phyloP scores from a whole-genome alignment of 306 rosid genomes.

The Cucumis cinereus region DNA sequence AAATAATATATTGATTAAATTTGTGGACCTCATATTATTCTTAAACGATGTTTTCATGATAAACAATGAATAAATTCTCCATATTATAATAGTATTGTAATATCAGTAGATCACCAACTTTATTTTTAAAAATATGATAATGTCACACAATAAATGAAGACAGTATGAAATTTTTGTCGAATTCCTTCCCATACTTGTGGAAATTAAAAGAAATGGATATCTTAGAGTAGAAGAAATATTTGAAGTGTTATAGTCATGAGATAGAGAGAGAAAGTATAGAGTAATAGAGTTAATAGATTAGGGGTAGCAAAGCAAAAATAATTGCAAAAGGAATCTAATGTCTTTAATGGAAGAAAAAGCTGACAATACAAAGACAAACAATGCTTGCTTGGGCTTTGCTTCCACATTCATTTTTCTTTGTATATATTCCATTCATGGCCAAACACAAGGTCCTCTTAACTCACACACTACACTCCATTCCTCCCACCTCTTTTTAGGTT shows the following conservation, averaged over 20 bases:
- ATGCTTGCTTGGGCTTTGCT: background rate
- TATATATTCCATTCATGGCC: background rate
- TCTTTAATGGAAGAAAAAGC: conserved; percentile 5
- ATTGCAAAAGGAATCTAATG: conserved; percentile 8
- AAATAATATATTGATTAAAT: no score
- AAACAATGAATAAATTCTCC: no score
- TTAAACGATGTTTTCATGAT: no score
- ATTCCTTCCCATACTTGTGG: no score
- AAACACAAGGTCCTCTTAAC: background rate
- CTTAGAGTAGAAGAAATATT: background rate
- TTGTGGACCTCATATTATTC: no score
- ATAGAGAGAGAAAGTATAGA: background rate
- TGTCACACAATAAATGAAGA: no score
- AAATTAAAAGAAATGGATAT: background rate
- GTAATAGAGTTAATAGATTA: background rate
- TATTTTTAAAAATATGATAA: no score
- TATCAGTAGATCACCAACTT: no score
- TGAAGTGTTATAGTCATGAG: background rate
- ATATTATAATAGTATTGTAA: no score
- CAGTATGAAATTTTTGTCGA: no score
- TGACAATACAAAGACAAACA: background rate
- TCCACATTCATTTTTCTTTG: background rate
- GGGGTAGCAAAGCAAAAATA: background rate
- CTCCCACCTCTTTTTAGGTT: background rate
- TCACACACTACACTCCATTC: background rate